Conservation (phyloP, 257 asterid species). For the Gentiana dahurica region DNA sequence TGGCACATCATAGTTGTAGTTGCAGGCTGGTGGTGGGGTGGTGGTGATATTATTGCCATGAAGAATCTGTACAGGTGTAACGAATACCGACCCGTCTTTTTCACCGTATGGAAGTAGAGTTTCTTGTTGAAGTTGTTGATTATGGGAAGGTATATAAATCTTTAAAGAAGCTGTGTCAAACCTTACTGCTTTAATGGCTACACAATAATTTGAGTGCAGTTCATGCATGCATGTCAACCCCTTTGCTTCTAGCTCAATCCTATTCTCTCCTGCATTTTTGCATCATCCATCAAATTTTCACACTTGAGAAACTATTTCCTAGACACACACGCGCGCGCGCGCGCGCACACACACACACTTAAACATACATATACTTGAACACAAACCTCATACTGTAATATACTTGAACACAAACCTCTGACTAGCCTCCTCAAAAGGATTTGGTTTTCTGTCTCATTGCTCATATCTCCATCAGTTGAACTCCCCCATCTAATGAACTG, state of each 20-base stretch:
- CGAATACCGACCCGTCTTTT: slow-evolving; percentile 33
- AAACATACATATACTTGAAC: too few species aligned
- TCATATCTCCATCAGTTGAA: too few species aligned
- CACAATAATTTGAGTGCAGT: slow-evolving; percentile 35
- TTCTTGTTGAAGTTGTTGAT: slow-evolving; percentile 10
- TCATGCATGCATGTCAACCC: slow-evolving; percentile 42
- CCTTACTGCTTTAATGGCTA: slow-evolving; percentile 21
- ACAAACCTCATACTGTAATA: too few species aligned
- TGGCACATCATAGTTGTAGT: slow-evolving; percentile 21
- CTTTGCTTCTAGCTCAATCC: slow-evolving; percentile 16
- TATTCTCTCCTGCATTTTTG: slow-evolving; percentile 36
- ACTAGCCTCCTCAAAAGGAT: slow-evolving; percentile 10
- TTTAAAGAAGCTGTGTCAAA: slow-evolving; percentile 43
- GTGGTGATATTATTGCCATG: slow-evolving; percentile 17
- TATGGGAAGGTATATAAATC: slow-evolving; percentile 20
- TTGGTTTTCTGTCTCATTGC: not conserved
- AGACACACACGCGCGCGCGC: too few species aligned
- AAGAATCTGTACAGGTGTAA: slow-evolving; percentile 34
- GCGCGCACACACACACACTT: too few species aligned
- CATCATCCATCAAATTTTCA: not conserved
- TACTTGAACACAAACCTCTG: slow-evolving; percentile 6
- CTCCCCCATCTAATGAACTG: slow-evolving; percentile 1
- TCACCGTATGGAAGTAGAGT: slow-evolving; percentile 51
- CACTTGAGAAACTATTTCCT: not conserved
- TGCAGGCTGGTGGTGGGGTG: slow-evolving; percentile 16